These are phyloP conservation scores for Mucor mucedo DNA, from an alignment of 371 early-diverging fungal species.

Conservation along the genomic window DNA sequence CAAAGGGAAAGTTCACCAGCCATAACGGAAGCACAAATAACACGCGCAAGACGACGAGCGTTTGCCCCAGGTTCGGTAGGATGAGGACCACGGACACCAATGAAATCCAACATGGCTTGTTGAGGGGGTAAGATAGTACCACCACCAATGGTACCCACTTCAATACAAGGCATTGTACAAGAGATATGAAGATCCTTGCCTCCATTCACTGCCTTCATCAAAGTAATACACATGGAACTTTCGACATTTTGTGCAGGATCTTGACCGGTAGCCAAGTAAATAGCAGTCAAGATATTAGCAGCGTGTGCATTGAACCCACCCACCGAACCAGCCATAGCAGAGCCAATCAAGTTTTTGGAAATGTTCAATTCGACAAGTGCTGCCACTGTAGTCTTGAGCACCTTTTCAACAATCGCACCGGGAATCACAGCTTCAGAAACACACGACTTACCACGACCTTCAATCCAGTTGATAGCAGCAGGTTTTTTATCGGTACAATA, in stretches of 20 bases:
- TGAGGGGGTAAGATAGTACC: conserved; percentile 91
- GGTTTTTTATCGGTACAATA: conserved; percentile 98
- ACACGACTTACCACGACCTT: conserved; percentile 95
- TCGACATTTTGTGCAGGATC: conserved; percentile 98
- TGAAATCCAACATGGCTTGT: conserved; percentile 83
- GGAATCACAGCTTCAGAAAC: conserved; percentile 89
- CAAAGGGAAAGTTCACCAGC: conserved; percentile 93
- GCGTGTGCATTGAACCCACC: conserved; percentile 98
- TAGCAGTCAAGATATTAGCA: conserved; percentile 92
- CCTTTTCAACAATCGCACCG: conserved; percentile 75
- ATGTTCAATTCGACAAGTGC: conserved; percentile 83
- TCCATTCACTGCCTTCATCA: conserved; percentile 88
- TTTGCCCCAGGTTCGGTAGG: conserved; percentile 84
- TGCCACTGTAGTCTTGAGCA: conserved; percentile 85
- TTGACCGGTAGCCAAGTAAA: conserved; percentile 95
- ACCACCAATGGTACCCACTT: conserved; percentile 96
- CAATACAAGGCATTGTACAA: conserved; percentile 94
- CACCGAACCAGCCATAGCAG: conserved; percentile 93
- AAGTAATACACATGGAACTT: conserved; percentile 89
- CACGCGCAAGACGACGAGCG: conserved; percentile 85
- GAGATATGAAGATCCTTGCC: conserved; percentile 85
- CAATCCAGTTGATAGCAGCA: conserved; percentile 96
- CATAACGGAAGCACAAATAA: conserved; percentile 93
- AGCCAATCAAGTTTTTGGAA: conserved; percentile 91
- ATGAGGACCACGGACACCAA: conserved; percentile 87